phyloP scores from a whole-genome alignment of 208 protist species.

The Wallacemonas sp. region DNA sequence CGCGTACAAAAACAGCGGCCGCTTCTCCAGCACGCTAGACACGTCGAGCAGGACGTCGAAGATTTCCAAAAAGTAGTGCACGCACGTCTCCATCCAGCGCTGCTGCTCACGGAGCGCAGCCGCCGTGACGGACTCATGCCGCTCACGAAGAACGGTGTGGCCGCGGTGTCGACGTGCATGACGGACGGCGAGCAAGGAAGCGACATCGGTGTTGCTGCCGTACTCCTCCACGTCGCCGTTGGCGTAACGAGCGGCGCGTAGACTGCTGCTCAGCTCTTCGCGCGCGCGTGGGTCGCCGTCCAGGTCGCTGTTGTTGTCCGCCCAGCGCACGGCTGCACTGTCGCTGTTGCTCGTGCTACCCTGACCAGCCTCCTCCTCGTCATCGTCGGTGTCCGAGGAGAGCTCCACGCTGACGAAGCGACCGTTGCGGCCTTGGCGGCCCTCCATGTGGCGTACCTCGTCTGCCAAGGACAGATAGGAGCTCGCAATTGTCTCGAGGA shows the following conservation, averaged over 20 bases:
- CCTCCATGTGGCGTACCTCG: slow-evolving; percentile 5
- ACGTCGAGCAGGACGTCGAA: slow-evolving; percentile 52
- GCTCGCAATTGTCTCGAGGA: slow-evolving; percentile 13
- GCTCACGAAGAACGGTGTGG: background rate
- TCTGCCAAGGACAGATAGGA: slow-evolving; percentile 1
- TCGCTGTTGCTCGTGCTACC: background rate
- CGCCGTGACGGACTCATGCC: background rate
- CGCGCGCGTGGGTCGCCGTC: background rate
- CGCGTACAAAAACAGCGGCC: slow-evolving; percentile 42
- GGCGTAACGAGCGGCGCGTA: background rate
- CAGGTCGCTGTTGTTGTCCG: slow-evolving; percentile 1
- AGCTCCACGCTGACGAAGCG: background rate
- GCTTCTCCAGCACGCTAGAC: slow-evolving; percentile 35
- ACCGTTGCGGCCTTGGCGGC: background rate
- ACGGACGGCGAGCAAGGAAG: background rate
- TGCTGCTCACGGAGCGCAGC: slow-evolving; percentile 12
- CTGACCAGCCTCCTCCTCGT: background rate
- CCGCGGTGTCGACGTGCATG: background rate
- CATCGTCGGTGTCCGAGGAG: background rate
- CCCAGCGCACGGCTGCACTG: background rate
- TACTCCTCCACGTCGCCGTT: background rate
- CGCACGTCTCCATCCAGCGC: slow-evolving; percentile 49
- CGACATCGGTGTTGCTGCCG: background rate
- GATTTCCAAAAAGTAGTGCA: slow-evolving; percentile 69
- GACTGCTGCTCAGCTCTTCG: slow-evolving; percentile 6